A percentile compares a stretch with the other conserved stretches of the same genome.
phyloP scores from a whole-genome alignment of 805 yeast species.

The Starmerella roubikii region DNA sequence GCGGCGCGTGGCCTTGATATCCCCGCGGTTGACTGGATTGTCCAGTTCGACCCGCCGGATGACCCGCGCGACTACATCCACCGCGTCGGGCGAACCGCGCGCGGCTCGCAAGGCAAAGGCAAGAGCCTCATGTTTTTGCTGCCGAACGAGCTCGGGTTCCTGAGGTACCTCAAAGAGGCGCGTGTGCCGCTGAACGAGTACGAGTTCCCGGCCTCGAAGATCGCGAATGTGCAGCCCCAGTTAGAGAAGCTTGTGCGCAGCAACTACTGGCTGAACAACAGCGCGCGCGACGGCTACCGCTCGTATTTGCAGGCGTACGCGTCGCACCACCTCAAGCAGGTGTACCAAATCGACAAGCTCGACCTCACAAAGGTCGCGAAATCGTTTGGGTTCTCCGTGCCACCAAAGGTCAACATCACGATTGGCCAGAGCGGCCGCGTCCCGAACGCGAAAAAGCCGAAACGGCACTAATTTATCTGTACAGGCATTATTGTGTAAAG shows the following conservation, averaged over 20 bases:
- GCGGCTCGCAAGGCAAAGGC: conserved; percentile 76
- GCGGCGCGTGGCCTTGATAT: conserved; percentile 99
- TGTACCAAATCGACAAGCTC: conserved; percentile 87
- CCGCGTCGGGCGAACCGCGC: conserved; percentile 97
- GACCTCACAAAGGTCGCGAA: conserved; percentile 91
- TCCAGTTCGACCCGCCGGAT: conserved; percentile 99
- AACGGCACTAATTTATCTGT: neutral
- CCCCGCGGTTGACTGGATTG: conserved; percentile 98
- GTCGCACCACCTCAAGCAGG: conserved; percentile 89
- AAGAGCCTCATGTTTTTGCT: conserved; percentile 88
- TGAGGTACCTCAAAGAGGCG: conserved; percentile 88
- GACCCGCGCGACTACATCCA: conserved; percentile 99
- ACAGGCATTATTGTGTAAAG: too few relatives aligned
- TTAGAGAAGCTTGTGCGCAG: conserved; percentile 79
- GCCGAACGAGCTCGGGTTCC: conserved; percentile 86
- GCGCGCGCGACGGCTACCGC: conserved; percentile 95
- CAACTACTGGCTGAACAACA: conserved; percentile 83
- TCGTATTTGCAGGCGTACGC: conserved; percentile 95
- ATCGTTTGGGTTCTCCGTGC: conserved; percentile 80
- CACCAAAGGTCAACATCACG: conserved; percentile 93
- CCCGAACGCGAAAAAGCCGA: conserved; percentile 3
- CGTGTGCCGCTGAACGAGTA: conserved; percentile 95
- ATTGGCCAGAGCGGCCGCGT: conserved; percentile 73
- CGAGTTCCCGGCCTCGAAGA: conserved; percentile 87
- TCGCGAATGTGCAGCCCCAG: conserved; percentile 92